Conservation (phyloP, 768 basidiomycete species). For the Tulasnella calospora region DNA sequence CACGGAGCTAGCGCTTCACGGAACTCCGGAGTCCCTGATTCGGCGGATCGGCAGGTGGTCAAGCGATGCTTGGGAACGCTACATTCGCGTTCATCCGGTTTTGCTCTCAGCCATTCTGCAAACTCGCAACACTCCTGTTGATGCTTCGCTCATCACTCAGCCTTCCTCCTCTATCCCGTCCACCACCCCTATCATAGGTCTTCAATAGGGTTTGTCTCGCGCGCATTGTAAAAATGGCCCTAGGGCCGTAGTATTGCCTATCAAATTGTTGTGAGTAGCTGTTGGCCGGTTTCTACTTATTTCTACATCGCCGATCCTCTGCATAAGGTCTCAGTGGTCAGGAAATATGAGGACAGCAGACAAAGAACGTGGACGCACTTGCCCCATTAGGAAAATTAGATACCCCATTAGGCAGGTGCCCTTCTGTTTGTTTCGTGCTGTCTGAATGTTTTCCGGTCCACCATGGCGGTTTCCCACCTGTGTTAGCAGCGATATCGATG, state of each 20-base stretch:
- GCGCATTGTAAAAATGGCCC: not conserved
- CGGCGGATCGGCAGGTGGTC: constrained; percentile 42
- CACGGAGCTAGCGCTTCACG: constrained; percentile 38
- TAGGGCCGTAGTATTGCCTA: not conserved
- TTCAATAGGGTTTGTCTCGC: not conserved
- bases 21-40: constrained; percentile 36
- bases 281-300: not conserved
- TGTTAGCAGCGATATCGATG: too few species aligned
- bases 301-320: not conserved
- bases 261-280: not conserved
- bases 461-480: too few species aligned
- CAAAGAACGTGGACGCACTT: too few species aligned
- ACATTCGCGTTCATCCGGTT: constrained; percentile 43
- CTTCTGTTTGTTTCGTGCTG: too few species aligned
- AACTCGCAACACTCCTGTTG: not conserved
- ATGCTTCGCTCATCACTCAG: not conserved
- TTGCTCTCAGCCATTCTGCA: constrained; percentile 33
- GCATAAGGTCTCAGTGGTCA: not conserved
- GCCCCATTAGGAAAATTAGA: too few species aligned
- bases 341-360: too few species aligned
- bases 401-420: too few species aligned
- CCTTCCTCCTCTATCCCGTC: not conserved
- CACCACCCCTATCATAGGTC: not conserved
- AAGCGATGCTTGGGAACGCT: constrained; percentile 38
- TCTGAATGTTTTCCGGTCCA: too few species aligned